Evolutionary conservation across 78 protist species (phyloP), one percentile per base, ranked within the genome.

Genomic region (Speleostelium caveatum): DNA sequence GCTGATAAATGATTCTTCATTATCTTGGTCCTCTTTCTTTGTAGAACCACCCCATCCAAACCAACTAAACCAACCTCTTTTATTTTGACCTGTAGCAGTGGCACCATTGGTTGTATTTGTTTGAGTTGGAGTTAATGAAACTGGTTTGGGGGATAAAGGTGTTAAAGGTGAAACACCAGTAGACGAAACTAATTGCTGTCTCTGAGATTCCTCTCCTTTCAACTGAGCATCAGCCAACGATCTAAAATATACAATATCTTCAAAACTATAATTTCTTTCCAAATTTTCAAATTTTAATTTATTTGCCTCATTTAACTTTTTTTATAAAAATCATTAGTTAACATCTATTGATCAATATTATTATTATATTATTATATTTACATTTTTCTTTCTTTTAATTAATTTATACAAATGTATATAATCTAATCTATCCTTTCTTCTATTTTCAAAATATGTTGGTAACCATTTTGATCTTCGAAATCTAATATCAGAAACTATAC

Each of bases 151-250:
- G 10, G 6, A 10, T 10, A 45, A 28, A 10, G 67, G 8, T 61
- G 67, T 19, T 5, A 55, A 39, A n/a, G 75, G 55, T 68, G 75
- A 33, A 22, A 28, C 41, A 26, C 41, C 26, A 38, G 24, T n/a
- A 3, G 35, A 41, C 67, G 10, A 10, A 10, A 22, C 17, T 26
- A 17, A 61, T 8, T 22, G 7, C n/a, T n/a, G n/a, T n/a, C n/a
- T n/a, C n/a, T n/a, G n/a, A 12, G 17, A 10, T 26, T 83, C 79
- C 14, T 83, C 91, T 30, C 78, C 79, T 42, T 69, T 83, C 22
- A 83, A n/a, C 42, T 83, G 78, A 26, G 91, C 91, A 39, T 83
- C 91, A 30, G 91, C 91, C 24, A 83, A 42, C 14, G 91, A 83
- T 69, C 91, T 83, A 59, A 83, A 83, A 69, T 69, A 83, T 19